phyloP scores from a whole-genome alignment of 768 basidiomycete species.

The Mycena leptocephala region DNA sequence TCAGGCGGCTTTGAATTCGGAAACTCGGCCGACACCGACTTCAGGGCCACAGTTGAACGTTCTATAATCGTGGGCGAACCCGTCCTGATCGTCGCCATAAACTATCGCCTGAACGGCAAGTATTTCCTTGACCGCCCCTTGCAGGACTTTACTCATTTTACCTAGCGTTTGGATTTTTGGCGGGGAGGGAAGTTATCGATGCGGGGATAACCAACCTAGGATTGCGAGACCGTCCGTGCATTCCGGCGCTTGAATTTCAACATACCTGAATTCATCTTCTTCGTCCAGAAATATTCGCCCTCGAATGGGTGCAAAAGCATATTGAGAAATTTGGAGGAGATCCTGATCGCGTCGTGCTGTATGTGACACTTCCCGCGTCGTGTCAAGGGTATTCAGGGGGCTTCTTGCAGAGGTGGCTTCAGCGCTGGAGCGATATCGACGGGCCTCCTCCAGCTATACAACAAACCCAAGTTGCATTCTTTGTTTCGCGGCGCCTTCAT shows the following conservation, averaged over 20 bases:
- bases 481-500: neutral
- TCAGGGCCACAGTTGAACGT: constrained; percentile 46
- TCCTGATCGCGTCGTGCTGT: constrained; percentile 62
- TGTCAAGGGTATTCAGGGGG: neutral
- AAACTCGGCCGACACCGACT: constrained; percentile 37
- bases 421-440: neutral
- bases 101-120: constrained; percentile 5
- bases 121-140: neutral
- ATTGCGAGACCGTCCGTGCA: constrained; percentile 6
- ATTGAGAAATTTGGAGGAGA: constrained; percentile 73
- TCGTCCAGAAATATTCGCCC: constrained; percentile 53
- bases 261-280: neutral
- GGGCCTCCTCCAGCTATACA: neutral
- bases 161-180: constrained; percentile 15
- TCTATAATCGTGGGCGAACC: constrained; percentile 49
- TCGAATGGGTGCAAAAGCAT: constrained; percentile 73
- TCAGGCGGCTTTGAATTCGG: constrained; percentile 54
- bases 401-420: neutral
- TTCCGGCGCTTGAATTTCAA: neutral
- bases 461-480: neutral
- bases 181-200: neutral
- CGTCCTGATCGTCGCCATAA: neutral
- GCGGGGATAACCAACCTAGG: constrained; percentile 14
- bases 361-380: neutral
- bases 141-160: neutral